phyloP scores from a whole-genome alignment of 345 rosid species.

The Excoecaria agallocha region DNA sequence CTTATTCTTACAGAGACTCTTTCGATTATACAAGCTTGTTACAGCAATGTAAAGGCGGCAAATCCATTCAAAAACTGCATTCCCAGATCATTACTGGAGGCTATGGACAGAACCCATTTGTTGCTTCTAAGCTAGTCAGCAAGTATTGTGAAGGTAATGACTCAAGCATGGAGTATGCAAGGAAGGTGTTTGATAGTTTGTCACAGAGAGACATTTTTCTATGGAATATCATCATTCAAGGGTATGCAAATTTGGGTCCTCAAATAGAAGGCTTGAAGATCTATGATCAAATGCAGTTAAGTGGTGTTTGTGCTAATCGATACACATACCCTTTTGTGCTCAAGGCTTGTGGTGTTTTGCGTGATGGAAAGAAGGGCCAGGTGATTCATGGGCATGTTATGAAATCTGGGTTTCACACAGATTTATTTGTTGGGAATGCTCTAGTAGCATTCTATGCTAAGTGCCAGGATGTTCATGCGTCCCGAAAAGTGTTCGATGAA shows the following conservation, averaged over 20 bases:
- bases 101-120: not conserved
- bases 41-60: not conserved
- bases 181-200: constrained; percentile 1
- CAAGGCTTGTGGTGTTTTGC: not conserved
- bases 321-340: not conserved
- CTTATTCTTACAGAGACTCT: not conserved
- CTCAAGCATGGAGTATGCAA: not conserved
- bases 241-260: not conserved
- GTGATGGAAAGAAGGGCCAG: not conserved
- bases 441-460: not conserved
- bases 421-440: not conserved
- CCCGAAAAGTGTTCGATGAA: not conserved
- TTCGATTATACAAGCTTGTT: not conserved
- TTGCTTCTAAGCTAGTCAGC: not conserved
- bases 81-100: not conserved
- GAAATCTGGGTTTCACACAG: not conserved
- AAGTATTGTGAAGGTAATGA: not conserved
- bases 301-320: not conserved
- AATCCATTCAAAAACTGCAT: not conserved
- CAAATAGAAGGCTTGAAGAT: not conserved
- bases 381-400: not conserved
- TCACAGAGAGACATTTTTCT: not conserved
- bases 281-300: not conserved
- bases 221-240: not conserved
- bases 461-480: not conserved